Evolutionary conservation across 1,139 yeast species (phyloP), one percentile per base, ranked within the genome.

Genomic region (Petasospora rhodanensis): DNA sequence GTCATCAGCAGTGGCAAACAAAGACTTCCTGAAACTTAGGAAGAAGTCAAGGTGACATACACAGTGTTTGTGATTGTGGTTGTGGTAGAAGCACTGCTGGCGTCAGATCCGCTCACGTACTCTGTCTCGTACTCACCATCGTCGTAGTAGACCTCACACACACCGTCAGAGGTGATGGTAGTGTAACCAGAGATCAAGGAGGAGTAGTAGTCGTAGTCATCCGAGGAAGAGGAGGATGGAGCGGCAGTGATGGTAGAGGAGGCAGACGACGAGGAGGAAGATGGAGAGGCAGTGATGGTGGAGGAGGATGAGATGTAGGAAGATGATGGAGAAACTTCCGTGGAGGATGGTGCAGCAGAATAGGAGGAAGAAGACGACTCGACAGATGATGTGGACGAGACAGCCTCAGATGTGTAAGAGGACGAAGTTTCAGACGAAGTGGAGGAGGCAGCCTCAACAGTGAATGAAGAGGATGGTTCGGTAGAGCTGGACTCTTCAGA

Each of bases 101-200:
- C 64, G 24, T 56, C 66, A 13, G 61, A 52, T 13, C 70, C 70
- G 38, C 64, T 59, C 28, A 63, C 66, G 24, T 62, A 56, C 29
- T 54, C 55, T 14, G 29, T 26, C 14, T 40, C 43, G 15, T 37
- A 33, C 15, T 35, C 44, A 28, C 55, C 58, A 40, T 61, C 54
- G 21, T 49, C 49, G 30, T 45, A 46, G 41, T 49, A 49, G 11
- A 51, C 39, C 16, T 47, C 48, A 37, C 55, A 51, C 14, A 49
- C 66, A 22, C 57, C 51, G 28, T 44, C 49, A 7, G 38, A 18
- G 11, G 43, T 37, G 20, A 44, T 24, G 4, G 54, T 47, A 11
- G 54, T 36, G 38, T 46, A 47, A 5, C 26, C 40, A 5, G 37
- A 31, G 24, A 27, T 12, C 22, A 11, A 16, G 4, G 37, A 25